Evolutionary conservation across 176 grass and related monocot genomes (phyloP), one percentile per base, ranked within the genome.

Genomic region (Triticum urartu): DNA sequence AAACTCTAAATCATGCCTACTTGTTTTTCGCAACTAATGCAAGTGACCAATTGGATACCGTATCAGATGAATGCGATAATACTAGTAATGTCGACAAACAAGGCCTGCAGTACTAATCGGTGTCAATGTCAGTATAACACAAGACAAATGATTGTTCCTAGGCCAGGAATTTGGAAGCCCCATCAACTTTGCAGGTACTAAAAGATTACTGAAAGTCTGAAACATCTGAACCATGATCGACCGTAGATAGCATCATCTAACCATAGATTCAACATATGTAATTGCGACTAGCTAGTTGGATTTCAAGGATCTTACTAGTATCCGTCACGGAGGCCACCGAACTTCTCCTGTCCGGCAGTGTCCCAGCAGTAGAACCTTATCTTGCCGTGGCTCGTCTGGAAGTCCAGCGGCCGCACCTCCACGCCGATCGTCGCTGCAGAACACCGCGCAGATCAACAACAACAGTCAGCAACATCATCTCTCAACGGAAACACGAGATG

Each of bases 321-420:
- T 73, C 93, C 93, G 76, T 95, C 93, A 35, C 90, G 86, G 81
- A 95, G 88, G 26, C 93, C 93, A 9, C 93, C 90, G 56, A 95
- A 95, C 80, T 90, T 95, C 65, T 95, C 93, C 76, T 95, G 93
- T 11, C 93, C 93, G 26, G 90, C 93, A 17, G 93, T 95, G 66
- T 95, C 90, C 90, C 93, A 95, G 87, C 90, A 95, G 50, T 66
- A 84, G 86, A 95, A 95, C 11, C 93, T 71, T 14, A 95, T 64
- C 45, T 86, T 90, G 50, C 93, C 90, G 22, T 69, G 85, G 83
- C 74, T 95, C 1, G 93, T 95, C 79, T 72, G 47, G 77, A 95
- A 95, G 78, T 95, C 93, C 64, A 95, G 69, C 0, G 90, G 85
- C 7, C 91, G 90, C 40, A 95, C 93, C 83, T 95, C 93, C 65